Base-by-base conservation (phyloP, 2,329 filamentous ascomycete genomes). In the Verticillium albo-atrum region DNA sequence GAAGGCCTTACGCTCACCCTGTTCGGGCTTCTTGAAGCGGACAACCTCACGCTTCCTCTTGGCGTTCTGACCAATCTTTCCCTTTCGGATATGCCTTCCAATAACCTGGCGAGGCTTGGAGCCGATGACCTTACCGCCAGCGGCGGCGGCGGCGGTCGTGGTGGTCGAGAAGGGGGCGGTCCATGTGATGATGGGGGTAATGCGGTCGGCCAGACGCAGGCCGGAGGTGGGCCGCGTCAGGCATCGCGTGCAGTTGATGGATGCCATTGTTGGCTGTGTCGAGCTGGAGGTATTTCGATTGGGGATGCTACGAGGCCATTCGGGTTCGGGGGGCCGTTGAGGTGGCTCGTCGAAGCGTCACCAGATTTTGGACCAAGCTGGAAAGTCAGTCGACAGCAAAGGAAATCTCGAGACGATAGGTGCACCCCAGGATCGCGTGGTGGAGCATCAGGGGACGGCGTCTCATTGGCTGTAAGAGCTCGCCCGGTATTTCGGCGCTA, bases 1-100 rank as follows among this genome's bases (percentile, higher is more conserved):
- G 71, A 91, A 81, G 28, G 91, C 90, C 77, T 92, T 96, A 65
- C 93, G 87, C 80, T 97, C 93, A 65, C 93, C 94, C 3, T 86
- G 81, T 14, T 79, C 79, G 23, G 90, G 89, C 17, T 86, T 81
- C 74, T 82, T 84, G 58, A 77, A 71, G 27, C 75, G 74, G 27
- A 72, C 74, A 52, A 78, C 68, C 58, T 73, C 73, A 17, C 71
- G 68, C 67, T 73, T 77, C 70, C 80, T 81, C 74, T 85, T 87
- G 74, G 62, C 35, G 53, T 63, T 64, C 57, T 64, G 62, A 35
- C 54, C 59, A 42, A 64, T 57, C 58, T 63, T 64, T 55, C 62
- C 62, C 53, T 61, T 59, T 54, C 62, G 62, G 23, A 64, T 64
- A n/a, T 64, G 62, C 50, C 58, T 59, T 58, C 62, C 62, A 28